Evolutionary conservation across 2,329 filamentous ascomycete species (phyloP).

Genomic region (Phaeophleospora eucalypticola): DNA sequence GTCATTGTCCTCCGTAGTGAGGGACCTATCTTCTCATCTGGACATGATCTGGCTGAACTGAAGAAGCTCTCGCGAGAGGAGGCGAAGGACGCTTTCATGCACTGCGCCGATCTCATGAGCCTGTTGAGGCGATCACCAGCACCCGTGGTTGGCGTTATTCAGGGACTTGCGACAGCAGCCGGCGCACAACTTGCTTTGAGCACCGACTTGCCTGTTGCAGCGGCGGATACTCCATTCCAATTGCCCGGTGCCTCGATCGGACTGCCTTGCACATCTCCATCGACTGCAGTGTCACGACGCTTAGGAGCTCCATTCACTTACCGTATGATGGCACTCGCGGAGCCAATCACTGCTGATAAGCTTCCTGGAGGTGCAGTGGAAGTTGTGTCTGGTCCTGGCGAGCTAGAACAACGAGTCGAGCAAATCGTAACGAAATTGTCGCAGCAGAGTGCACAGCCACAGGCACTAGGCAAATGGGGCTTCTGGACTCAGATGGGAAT

Average conservation of each 20-base stretch:
- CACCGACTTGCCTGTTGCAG: constrained; percentile 17
- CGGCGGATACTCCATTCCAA: constrained; percentile 14
- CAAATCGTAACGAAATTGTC: constrained; percentile 10
- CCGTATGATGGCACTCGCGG: constrained; percentile 17
- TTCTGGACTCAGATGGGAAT: constrained; percentile 16
- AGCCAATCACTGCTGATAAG: constrained; percentile 15
- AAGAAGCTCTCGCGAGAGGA: constrained; percentile 11
- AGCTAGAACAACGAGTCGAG: constrained; percentile 10
- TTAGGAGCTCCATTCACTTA: constrained; percentile 15
- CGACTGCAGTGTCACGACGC: constrained; percentile 14
- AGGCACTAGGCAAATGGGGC: constrained; percentile 19
- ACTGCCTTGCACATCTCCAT: constrained; percentile 16
- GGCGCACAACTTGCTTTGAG: constrained; percentile 16
- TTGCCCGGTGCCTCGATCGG: constrained; percentile 17
- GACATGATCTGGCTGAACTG: constrained; percentile 17
- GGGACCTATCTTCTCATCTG: constrained; percentile 19
- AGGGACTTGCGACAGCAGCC: constrained; percentile 18
- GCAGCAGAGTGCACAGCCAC: constrained; percentile 12
- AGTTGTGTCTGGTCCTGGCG: constrained; percentile 12
- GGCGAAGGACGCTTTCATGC: constrained; percentile 14
- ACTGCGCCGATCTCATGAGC: constrained; percentile 19
- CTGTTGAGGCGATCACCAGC: constrained; percentile 15
- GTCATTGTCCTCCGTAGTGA: constrained; percentile 16
- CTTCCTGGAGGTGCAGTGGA: constrained; percentile 17
- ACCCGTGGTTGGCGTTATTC: constrained; percentile 14